phyloP scores from a whole-genome alignment of 179 eudicot genomes.

The Drosera spatulata region DNA sequence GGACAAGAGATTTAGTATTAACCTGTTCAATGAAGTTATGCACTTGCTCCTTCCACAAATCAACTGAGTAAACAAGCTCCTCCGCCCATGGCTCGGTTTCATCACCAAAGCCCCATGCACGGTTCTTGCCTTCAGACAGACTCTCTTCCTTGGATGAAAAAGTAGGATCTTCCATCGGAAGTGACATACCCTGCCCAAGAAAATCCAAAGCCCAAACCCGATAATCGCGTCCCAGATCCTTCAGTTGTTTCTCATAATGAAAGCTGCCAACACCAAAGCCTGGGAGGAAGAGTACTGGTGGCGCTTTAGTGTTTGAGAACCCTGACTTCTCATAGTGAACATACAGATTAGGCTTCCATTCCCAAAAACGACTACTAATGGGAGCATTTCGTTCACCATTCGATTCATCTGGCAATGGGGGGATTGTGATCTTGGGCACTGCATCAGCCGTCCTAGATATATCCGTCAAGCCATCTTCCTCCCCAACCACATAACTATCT shows the following conservation, averaged over 20 bases:
- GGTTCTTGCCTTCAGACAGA: slow-evolving; percentile 12
- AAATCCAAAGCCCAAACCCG: slow-evolving; percentile 91
- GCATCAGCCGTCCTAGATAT: slow-evolving; percentile 23
- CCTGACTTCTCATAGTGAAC: slow-evolving; percentile 83
- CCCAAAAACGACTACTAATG: slow-evolving; percentile 58
- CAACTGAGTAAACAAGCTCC: slow-evolving; percentile 84
- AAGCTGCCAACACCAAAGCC: slow-evolving; percentile 98
- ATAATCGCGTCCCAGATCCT: slow-evolving; percentile 81
- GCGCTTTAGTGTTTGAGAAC: slow-evolving; percentile 47
- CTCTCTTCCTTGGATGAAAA: slow-evolving; percentile 19
- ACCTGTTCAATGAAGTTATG: slow-evolving; percentile 77
- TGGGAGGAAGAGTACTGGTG: slow-evolving; percentile 79
- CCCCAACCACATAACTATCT: slow-evolving; percentile 43
- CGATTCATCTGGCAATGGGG: slow-evolving; percentile 63
- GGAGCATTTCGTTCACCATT: slow-evolving; percentile 49
- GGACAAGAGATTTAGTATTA: no score
- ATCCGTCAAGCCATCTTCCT: slow-evolving; percentile 26
- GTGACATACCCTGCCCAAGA: slow-evolving; percentile 93
- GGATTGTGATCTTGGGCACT: slow-evolving; percentile 50
- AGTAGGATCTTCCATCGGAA: slow-evolving; percentile 88
- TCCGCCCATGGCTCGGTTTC: slow-evolving; percentile 83
- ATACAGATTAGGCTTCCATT: slow-evolving; percentile 80
- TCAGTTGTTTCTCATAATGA: slow-evolving; percentile 89
- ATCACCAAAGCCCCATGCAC: slow-evolving; percentile 82
- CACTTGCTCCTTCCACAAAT: slow-evolving; percentile 92